Conservation (phyloP, 257 asterid genomes). For the Vinca minor region DNA sequence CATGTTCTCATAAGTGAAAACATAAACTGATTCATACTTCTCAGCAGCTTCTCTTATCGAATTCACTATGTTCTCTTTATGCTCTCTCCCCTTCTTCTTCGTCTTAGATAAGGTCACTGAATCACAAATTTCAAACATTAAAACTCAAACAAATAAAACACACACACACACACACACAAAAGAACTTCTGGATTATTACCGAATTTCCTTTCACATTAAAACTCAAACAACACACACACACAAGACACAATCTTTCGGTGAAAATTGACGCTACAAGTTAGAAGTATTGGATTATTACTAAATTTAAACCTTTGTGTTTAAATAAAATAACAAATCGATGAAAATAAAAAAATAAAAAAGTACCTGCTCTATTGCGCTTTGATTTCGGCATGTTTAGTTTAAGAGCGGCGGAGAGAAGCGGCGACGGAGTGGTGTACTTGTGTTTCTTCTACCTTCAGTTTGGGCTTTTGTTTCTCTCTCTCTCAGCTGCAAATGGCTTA, state of each 20-base stretch:
- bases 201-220: too few relatives aligned
- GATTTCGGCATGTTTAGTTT: slow-evolving; percentile 62
- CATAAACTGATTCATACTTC: slow-evolving; percentile 61
- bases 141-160: too few relatives aligned
- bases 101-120: slow-evolving; percentile 89
- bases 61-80: slow-evolving; percentile 68
- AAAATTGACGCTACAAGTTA: not conserved
- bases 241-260: too few relatives aligned
- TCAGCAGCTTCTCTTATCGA: slow-evolving; percentile 79
- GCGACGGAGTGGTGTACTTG: not conserved
- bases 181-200: not conserved
- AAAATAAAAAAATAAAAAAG: too few relatives aligned
- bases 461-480: not conserved
- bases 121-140: slow-evolving; percentile 2
- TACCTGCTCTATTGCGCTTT: slow-evolving; percentile 70
- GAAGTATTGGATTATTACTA: not conserved
- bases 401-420: not conserved
- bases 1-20: slow-evolving; percentile 85
- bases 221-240: too few relatives aligned
- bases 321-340: too few relatives aligned
- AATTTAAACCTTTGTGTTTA: not conserved
- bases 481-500: slow-evolving; percentile 3
- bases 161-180: too few relatives aligned
- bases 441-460: not conserved
- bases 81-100: slow-evolving; percentile 89